Base-by-base conservation (phyloP, 805 yeast genomes). In the Lipomyces starkeyi region DNA sequence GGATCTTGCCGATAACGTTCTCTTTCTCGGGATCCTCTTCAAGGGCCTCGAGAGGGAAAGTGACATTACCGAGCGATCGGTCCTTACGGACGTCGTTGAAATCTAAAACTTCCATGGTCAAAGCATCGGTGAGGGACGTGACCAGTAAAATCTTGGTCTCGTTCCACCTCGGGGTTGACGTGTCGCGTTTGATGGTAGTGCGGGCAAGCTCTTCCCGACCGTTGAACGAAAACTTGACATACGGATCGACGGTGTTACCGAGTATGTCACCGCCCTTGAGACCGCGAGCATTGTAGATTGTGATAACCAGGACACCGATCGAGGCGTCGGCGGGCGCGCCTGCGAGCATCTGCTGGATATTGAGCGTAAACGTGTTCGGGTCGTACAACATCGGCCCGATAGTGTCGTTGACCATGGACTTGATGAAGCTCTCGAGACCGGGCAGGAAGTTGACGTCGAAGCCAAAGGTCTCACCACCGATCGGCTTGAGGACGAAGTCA, bases 331-430 rank as follows among this genome's bases (percentile, higher is more conserved):
- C 78, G 58, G 94, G 88, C 68, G 87, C 85, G 75, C 97, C 97
- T 25, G 96, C 89, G 74, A 94, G 79, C 76, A 95, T 81, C 80
- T 93, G 97, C 76, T 96, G 97, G 58, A 95, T 85, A 75, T 96
- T 95, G 77, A 95, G 81, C 81, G 95, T 97, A 83, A 93, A 91
- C 2, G 97, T 92, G 71, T 95, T 88, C 14, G 99, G 99, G 58
- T 90, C 84, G 75, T 91, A 90, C 60, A 94, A 76, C 82, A 95
- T 86, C 37, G 98, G 95, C 9, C 98, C 98, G 63, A 87, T 88
- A 79, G 89, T 93, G 77, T 93, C 91, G 75, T 85, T 86, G 32
- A 93, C 86, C 91, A 93, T 88, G 75, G 90, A 92, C 77, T 90
- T 89, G 74, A 94, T 89, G 75, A 92, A 86, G 62, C 91, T 87